A percentile compares a stretch with the other conserved stretches of the same genome.
Conservation (phyloP, 352 stramenopile species). For the Phytophthora parvispora region DNA sequence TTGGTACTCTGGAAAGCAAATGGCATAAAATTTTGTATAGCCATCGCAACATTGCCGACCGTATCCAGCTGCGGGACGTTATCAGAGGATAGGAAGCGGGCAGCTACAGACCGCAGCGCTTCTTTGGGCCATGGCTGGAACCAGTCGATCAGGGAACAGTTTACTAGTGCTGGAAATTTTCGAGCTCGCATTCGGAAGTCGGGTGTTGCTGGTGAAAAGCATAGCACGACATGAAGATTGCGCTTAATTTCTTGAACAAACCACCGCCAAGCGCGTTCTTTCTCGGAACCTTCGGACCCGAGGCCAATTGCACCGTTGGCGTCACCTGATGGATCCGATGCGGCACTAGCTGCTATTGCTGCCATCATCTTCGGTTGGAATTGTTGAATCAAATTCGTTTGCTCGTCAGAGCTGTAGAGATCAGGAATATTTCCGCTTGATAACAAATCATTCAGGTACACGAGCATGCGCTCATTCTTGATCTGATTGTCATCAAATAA, state of each 20-base stretch:
- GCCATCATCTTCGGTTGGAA: slow-evolving; percentile 89
- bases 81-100: slow-evolving; percentile 75
- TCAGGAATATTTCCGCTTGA: slow-evolving; percentile 94
- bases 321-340: slow-evolving; percentile 4
- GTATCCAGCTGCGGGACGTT: slow-evolving; percentile 22
- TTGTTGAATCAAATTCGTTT: slow-evolving; percentile 91
- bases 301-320: slow-evolving; percentile 9
- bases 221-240: slow-evolving; percentile 96
- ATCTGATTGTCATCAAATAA: slow-evolving; percentile 95
- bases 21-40: slow-evolving; percentile 94
- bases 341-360: slow-evolving; percentile 40
- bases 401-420: slow-evolving; percentile 94
- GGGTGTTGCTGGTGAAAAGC: slow-evolving; percentile 94
- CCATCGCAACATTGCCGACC: slow-evolving; percentile 47
- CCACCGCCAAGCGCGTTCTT: slow-evolving; percentile 94
- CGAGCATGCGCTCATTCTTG: slow-evolving; percentile 96
- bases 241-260: slow-evolving; percentile 93
- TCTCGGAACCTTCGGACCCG: slow-evolving; percentile 71
- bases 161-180: slow-evolving; percentile 96
- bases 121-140: slow-evolving; percentile 95
- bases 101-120: slow-evolving; percentile 92
- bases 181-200: slow-evolving; percentile 90
- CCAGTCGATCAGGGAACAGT: slow-evolving; percentile 96
- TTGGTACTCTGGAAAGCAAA: slow-evolving; percentile 96
- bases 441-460: slow-evolving; percentile 96